Percentiles rank a stretch among this genome's conserved stretches.
Evolutionary conservation across 2,329 filamentous ascomycete species (phyloP).

Genomic region (Stenocarpella maydis): DNA sequence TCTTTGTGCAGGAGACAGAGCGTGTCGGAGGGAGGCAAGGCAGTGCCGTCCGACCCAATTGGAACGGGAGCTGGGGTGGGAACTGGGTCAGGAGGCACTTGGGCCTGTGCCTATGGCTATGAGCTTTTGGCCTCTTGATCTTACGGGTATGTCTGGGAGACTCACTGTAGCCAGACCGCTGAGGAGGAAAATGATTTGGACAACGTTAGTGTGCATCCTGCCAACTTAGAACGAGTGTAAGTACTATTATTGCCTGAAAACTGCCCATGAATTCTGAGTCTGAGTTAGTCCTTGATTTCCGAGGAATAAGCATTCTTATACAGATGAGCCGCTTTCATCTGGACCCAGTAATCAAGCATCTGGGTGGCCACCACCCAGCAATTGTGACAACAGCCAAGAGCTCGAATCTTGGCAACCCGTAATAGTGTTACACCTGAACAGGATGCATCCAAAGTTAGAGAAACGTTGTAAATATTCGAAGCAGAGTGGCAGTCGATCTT

Average conservation of each 20-base stretch:
- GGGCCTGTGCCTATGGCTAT: neutral
- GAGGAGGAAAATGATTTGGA: neutral
- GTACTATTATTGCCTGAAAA: neutral
- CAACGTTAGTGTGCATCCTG: neutral
- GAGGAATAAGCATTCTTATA: slow-evolving; percentile 2
- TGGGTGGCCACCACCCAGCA: neutral
- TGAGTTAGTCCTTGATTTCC: too few species aligned
- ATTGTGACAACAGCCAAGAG: neutral
- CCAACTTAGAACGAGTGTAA: neutral
- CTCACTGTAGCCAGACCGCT: slow-evolving; percentile 2
- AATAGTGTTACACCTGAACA: neutral
- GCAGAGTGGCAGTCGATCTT: slow-evolving; percentile 3
- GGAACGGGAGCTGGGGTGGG: neutral
- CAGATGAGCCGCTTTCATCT: neutral
- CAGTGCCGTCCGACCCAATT: neutral
- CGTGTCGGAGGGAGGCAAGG: neutral
- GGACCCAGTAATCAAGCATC: slow-evolving; percentile 3
- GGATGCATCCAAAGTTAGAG: slow-evolving; percentile 5
- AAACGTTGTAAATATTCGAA: neutral
- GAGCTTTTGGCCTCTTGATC: neutral
- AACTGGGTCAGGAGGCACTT: neutral
- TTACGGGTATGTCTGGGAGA: neutral
- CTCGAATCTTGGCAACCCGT: neutral
- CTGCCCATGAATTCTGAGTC: too few species aligned
- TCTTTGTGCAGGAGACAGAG: slow-evolving; percentile 18